Percentiles rank a stretch among this genome's conserved stretches.
Conservation (phyloP, 2,329 filamentous ascomycete species). For the Knoxdaviesia capensis region DNA sequence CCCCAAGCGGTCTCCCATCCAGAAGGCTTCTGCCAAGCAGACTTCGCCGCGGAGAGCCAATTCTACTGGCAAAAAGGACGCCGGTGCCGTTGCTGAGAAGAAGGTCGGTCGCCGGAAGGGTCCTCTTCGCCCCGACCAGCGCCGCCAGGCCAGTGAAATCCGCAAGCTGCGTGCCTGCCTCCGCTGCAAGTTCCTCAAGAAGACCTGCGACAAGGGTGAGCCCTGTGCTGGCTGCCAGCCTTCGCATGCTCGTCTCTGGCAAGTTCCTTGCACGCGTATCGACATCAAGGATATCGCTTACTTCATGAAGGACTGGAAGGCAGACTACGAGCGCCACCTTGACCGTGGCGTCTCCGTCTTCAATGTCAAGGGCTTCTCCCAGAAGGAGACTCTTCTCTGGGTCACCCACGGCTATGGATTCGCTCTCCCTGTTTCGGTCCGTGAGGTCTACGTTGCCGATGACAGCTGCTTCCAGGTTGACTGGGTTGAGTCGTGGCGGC, state of each 20-base stretch:
- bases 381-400: slow-evolving; percentile 56
- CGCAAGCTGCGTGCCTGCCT: slow-evolving; percentile 85
- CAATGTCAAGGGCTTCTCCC: slow-evolving; percentile 74
- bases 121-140: slow-evolving; percentile 77
- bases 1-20: slow-evolving; percentile 55
- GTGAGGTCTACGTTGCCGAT: slow-evolving; percentile 81
- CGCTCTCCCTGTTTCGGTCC: slow-evolving; percentile 77
- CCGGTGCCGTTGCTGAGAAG: slow-evolving; percentile 53
- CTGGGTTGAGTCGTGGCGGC: slow-evolving; percentile 67
- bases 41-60: slow-evolving; percentile 59
- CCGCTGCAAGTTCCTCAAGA: slow-evolving; percentile 96
- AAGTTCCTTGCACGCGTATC: slow-evolving; percentile 91
- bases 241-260: slow-evolving; percentile 87
- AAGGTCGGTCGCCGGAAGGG: slow-evolving; percentile 81
- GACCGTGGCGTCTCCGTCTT: slow-evolving; percentile 74
- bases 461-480: slow-evolving; percentile 85
- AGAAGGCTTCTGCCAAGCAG: slow-evolving; percentile 34
- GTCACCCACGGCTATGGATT: slow-evolving; percentile 94
- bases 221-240: slow-evolving; percentile 90
- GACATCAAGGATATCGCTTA: slow-evolving; percentile 97
- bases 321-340: slow-evolving; percentile 83
- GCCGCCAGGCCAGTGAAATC: slow-evolving; percentile 93
- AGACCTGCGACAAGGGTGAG: slow-evolving; percentile 95
- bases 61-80: slow-evolving; percentile 60
- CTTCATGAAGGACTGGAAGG: slow-evolving; percentile 99